A percentile compares a stretch with the other conserved stretches of the same genome.
Evolutionary conservation across 2,329 filamentous ascomycete genomes (phyloP).

Genomic region (Talaromyces sp.): DNA sequence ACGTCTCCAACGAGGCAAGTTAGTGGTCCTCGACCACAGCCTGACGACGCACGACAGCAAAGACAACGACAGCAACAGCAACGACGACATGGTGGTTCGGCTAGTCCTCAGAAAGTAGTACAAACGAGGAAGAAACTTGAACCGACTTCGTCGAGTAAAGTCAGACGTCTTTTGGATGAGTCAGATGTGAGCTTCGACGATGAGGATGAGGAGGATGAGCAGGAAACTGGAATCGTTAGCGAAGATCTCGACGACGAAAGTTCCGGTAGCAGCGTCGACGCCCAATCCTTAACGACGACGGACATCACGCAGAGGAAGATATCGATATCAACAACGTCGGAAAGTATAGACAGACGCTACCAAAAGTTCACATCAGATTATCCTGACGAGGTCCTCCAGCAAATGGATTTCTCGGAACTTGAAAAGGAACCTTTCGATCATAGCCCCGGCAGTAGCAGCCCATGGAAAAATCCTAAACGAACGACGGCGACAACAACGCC

Average conservation of each 20-base stretch:
- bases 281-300: constrained; percentile 22
- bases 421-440: constrained; percentile 48
- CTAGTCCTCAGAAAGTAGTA: constrained; percentile 5
- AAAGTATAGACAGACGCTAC: constrained; percentile 24
- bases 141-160: neutral
- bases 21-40: constrained; percentile 27
- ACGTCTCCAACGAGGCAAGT: constrained; percentile 32
- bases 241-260: constrained; percentile 10
- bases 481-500: neutral
- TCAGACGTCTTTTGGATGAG: constrained; percentile 5
- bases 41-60: neutral
- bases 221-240: constrained; percentile 15
- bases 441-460: constrained; percentile 25
- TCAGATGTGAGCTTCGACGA: constrained; percentile 21
- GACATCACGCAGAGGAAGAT: constrained; percentile 3
- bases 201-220: neutral
- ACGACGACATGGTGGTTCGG: neutral
- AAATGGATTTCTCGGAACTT: constrained; percentile 46
- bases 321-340: constrained; percentile 20
- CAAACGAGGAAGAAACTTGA: neutral
- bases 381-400: constrained; percentile 38
- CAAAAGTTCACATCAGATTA: constrained; percentile 45
- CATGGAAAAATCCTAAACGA: neutral
- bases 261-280: constrained; percentile 26
- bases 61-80: neutral